Base-by-base conservation (phyloP, 805 yeast genomes). In the Debaryomyces maramus region DNA sequence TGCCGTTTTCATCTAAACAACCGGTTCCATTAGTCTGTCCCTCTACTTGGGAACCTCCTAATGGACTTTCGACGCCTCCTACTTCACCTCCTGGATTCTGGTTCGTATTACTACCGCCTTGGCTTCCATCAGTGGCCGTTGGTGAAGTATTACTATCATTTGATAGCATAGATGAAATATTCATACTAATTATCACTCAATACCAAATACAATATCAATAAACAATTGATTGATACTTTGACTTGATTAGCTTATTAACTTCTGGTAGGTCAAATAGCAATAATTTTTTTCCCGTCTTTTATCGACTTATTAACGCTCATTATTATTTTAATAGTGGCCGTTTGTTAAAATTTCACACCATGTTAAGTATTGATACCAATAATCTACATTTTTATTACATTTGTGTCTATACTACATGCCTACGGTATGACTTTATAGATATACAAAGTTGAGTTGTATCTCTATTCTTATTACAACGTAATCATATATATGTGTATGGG, bases 111-210 rank as follows among this genome's bases (percentile, higher is more conserved):
- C 31, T 34, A 34, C 21, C 36, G 9, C 36, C 41, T n/a, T 26
- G 24, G 32, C 28, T 33, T 11, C 32, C 27, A 19, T 23, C 45
- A 32, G 22, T 14, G 33, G 20, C 43, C 32, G 42, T 27, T 9
- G 50, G 41, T 6, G 52, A 34, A 24, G 41, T 34, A 18, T 24
- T 36, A 38, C 50, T 46, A 41, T 60, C 64, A 36, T 44, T 52
- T 19, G 67, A 56, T 50, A 64, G 55, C 60, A 64, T 64, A 19
- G 67, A 62, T 11, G 67, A 61, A 32, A 63, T 63, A 45, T 63
- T 61, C 69, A 63, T 63, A 11, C 7, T 44, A 13, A 8, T 10
- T 29, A 28, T 26, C 22, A n/a, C 16, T 33, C 17, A 14, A 33
- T 20, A 20, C 16, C 17, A 22, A 20, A 32, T n/a, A 11, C 22